Evolutionary conservation across 2,329 filamentous ascomycete species (phyloP), one percentile per base, ranked within the genome.

Genomic region (Trichoderma lentiforme): DNA sequence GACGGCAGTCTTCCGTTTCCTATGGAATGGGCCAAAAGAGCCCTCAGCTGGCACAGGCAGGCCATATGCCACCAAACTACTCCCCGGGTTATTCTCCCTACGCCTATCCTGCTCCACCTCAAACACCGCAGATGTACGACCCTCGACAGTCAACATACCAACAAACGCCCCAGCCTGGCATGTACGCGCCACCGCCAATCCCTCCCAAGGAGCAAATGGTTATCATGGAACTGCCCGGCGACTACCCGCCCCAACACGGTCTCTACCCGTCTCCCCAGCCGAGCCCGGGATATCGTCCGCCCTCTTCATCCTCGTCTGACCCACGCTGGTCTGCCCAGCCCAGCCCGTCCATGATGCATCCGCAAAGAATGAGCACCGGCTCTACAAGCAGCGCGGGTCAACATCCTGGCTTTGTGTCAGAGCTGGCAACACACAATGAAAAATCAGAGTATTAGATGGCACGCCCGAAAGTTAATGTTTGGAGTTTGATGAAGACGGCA

Each of bases 361-460:
- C 74, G 6, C 75, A 77, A 9, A 75, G 78, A 15, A 72, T 73
- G 47, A 80, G 78, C 70, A 73, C 75, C 68, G 74, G 71, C 69
- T 81, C 77, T 57, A 69, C 71, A 6, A 68, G 71, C n/a, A 75
- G 77, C 78, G 2, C 85, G 83, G 0, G 84, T 84, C 0, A 79
- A 77, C 2, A 76, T 83, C 0, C 82, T 83, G n/a, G 80, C n/a
- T 85, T 83, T 70, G 75, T 84, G 0, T 80, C 81, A 0, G 86
- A 86, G 70, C 73, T 88, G 30, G 72, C 84, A 3, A 83, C 86
- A 3, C 86, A 88, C 72, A 77, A 76, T 9, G 86, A 88, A 79
- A 76, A 73, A 0, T 86, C 86, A 74, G 86, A 87, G 77, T 77
- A 86, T 73, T 73, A 72, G 32, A 34, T 26, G 18, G 18, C 70